phyloP scores from a whole-genome alignment of 2,329 filamentous ascomycete genomes.

The Fusarium coicis region DNA sequence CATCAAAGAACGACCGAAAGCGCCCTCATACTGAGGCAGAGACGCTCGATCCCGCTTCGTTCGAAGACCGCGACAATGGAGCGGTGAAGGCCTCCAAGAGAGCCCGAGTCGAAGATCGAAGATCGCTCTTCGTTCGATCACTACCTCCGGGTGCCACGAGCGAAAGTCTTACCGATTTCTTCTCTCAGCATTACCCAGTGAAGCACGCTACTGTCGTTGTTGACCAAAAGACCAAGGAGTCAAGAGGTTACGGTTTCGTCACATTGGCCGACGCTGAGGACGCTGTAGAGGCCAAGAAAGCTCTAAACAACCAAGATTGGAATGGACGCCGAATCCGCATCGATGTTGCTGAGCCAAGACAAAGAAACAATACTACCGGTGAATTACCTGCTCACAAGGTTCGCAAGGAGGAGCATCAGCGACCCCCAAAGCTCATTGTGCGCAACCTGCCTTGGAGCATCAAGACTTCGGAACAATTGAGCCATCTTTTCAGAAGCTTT shows the following conservation, averaged over 20 bases:
- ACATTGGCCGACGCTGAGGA: constrained; percentile 96
- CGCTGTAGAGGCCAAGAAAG: constrained; percentile 80
- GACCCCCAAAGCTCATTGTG: constrained; percentile 82
- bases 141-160: constrained; percentile 82
- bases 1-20: constrained; percentile 49
- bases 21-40: constrained; percentile 50
- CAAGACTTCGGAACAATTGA: constrained; percentile 84
- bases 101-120: constrained; percentile 67
- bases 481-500: constrained; percentile 82
- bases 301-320: constrained; percentile 81
- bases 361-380: constrained; percentile 68
- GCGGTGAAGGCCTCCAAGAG: constrained; percentile 60
- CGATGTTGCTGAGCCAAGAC: constrained; percentile 87
- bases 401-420: constrained; percentile 68
- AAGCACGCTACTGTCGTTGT: constrained; percentile 95
- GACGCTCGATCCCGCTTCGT: constrained; percentile 43
- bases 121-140: constrained; percentile 90
- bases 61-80: constrained; percentile 49
- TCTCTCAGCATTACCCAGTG: constrained; percentile 93
- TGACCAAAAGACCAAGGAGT: constrained; percentile 86
- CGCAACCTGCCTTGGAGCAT: constrained; percentile 97
- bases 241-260: constrained; percentile 94
- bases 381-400: constrained; percentile 59
- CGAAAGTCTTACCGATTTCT: constrained; percentile 85
- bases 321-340: constrained; percentile 85